Base-by-base conservation (phyloP, 768 basidiomycete species). In the Psilocybe tampanensis region DNA sequence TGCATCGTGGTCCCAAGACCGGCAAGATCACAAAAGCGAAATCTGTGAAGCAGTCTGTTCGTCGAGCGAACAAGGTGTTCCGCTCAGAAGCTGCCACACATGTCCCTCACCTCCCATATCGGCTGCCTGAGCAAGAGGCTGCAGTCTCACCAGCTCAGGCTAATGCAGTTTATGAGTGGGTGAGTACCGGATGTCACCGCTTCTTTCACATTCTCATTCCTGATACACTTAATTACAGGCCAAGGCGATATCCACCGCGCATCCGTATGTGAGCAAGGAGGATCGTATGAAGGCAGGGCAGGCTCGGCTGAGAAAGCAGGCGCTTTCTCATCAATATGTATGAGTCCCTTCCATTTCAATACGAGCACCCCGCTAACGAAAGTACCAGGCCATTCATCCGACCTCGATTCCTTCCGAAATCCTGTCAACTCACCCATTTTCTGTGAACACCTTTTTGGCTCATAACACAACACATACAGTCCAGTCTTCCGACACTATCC, bases 1-100 rank as follows among this genome's bases (percentile, higher is more conserved):
- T 41, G 34, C 50, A 52, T 22, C 50, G 50, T 42, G 50, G 50
- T 15, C 50, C 50, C 2, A 52, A 52, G 39, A 42, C 21, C 12
- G 50, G 50, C 18, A 24, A 22, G 23, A 41, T 52, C 21, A 36
- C 21, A 8, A 52, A 52, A 41, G 18, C 50, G 17, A 52, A 52
- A n/a, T 52, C 36, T 6, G 34, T 52, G n/a, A 52, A 52, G 39
- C 50, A 21, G 24, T 52, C 50, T 8, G 36, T 36, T 5, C 50
- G 50, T 36, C 50, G 50, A 17, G 50, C 50, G 13, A 26, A 42
- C 22, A 36, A 39, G 36, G 36, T 52, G 19, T 52, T 52, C 39
- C 17, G 17, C 6, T 42, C 41, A 13, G 19, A 17, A 42, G 13
- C 5, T 15, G 6, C 41, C 6, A 17, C 41, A 42, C 41, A 17